phyloP scores from a whole-genome alignment of 257 asterid species.

The Solanum medicagineum region DNA sequence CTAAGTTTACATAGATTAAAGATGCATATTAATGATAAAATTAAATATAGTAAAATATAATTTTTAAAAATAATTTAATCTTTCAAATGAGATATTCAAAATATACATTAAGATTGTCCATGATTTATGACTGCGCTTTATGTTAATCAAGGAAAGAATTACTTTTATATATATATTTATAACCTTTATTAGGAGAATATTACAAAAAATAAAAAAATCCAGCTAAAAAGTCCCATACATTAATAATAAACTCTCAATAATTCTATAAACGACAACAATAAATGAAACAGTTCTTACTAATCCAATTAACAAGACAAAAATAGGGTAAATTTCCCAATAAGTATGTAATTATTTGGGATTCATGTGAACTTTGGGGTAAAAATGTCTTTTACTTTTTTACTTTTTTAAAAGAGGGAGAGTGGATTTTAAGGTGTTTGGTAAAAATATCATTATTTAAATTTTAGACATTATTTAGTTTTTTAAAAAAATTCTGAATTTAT shows the following conservation, averaged over 20 bases:
- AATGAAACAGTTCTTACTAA: neutral
- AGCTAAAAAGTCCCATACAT: neutral
- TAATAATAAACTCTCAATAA: neutral
- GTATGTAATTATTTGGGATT: neutral
- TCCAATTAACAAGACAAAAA: neutral
- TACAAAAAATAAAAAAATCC: neutral
- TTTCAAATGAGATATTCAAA: too few relatives aligned
- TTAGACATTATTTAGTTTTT: neutral
- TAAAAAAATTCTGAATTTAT: fast-evolving
- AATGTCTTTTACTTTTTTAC: neutral
- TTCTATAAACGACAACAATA: neutral
- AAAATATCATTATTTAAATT: neutral
- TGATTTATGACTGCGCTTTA: too few relatives aligned
- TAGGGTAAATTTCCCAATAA: neutral
- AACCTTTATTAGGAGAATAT: neutral
- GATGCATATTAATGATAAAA: too few relatives aligned
- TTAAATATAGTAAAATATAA: too few relatives aligned
- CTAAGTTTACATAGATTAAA: too few relatives aligned
- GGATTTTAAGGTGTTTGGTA: neutral
- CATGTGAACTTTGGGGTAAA: neutral
- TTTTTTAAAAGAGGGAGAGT: neutral
- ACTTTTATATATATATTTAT: too few relatives aligned
- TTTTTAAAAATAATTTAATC: too few relatives aligned
- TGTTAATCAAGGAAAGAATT: too few relatives aligned
- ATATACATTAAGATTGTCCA: too few relatives aligned